Evolutionary conservation across 352 stramenopile genomes (phyloP).

Genomic region (Salisapilia sapeloensis): DNA sequence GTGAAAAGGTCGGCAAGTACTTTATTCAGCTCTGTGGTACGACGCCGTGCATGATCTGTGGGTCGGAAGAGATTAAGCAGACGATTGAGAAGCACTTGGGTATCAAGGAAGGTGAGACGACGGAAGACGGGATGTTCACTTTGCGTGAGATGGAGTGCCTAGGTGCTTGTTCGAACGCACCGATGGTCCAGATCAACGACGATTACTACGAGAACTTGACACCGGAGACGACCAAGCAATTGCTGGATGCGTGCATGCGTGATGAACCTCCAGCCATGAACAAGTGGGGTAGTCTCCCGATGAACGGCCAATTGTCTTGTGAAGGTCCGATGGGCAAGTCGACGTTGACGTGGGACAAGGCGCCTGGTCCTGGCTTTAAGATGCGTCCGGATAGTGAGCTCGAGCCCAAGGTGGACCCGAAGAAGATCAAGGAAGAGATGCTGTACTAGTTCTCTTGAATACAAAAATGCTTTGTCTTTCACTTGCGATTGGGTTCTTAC

Average conservation of each 20-base stretch:
- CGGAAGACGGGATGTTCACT: constrained; percentile 76
- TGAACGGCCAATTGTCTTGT: constrained; percentile 99
- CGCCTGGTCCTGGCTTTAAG: constrained; percentile 70
- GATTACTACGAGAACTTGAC: constrained; percentile 98
- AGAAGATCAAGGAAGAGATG: constrained; percentile 83
- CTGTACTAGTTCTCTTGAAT: constrained; percentile 37
- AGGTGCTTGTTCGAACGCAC: constrained; percentile 97
- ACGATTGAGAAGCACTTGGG: constrained; percentile 95
- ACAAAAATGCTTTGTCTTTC: not conserved
- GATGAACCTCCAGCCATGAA: constrained; percentile 88
- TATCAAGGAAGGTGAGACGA: constrained; percentile 93
- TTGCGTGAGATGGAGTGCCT: constrained; percentile 98
- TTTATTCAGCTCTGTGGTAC: constrained; percentile 97
- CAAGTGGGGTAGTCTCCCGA: constrained; percentile 96
- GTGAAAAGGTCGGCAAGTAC: constrained; percentile 90
- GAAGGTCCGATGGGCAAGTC: constrained; percentile 96
- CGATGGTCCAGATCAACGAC: constrained; percentile 99
- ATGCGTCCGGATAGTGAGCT: constrained; percentile 85
- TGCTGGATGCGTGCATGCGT: constrained; percentile 94
- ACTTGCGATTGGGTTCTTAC: too few species aligned
- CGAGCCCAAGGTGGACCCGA: constrained; percentile 88
- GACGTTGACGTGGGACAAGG: constrained; percentile 76
- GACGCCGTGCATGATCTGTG: constrained; percentile 99
- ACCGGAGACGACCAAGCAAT: constrained; percentile 90
- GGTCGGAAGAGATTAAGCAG: constrained; percentile 98